phyloP scores from a whole-genome alignment of 805 yeast species.

The Wickerhamomyces sydowiorum region DNA sequence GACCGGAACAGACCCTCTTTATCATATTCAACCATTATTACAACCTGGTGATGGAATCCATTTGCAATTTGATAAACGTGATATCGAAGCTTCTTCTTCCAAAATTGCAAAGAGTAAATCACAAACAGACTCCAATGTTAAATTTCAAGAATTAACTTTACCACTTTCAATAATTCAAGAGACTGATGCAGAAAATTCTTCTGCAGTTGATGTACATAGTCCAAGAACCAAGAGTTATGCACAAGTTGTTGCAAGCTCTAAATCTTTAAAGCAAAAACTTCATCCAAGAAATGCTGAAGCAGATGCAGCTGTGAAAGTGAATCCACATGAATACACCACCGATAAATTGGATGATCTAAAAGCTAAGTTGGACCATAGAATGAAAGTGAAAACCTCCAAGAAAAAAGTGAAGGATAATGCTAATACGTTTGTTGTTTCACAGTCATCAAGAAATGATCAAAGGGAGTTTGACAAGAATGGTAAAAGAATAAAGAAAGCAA shows the following conservation, averaged over 20 bases:
- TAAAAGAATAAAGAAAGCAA: background rate
- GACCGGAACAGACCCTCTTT: too few species aligned
- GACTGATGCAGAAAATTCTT: background rate
- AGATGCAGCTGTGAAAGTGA: background rate
- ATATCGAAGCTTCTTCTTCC: background rate
- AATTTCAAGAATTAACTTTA: constrained; percentile 4
- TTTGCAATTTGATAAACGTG: background rate
- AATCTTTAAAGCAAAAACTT: background rate
- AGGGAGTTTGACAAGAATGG: background rate
- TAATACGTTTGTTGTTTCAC: constrained; percentile 7
- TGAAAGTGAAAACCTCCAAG: constrained; percentile 13
- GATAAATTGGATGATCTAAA: constrained; percentile 10
- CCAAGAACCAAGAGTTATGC: constrained; percentile 18
- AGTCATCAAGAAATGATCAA: constrained; percentile 1
- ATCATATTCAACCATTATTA: too few species aligned
- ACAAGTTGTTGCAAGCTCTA: constrained; percentile 8
- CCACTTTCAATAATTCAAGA: constrained; percentile 6
- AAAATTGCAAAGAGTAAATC: background rate
- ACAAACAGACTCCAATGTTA: too few species aligned
- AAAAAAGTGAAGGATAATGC: constrained; percentile 6
- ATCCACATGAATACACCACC: constrained; percentile 2
- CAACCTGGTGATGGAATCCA: background rate
- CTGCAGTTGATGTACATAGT: background rate
- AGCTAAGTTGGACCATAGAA: constrained; percentile 11
- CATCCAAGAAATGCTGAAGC: background rate